Evolutionary conservation across 1,284 basidiomycete species (phyloP).

Genomic region (Pseudozyma flocculosa): DNA sequence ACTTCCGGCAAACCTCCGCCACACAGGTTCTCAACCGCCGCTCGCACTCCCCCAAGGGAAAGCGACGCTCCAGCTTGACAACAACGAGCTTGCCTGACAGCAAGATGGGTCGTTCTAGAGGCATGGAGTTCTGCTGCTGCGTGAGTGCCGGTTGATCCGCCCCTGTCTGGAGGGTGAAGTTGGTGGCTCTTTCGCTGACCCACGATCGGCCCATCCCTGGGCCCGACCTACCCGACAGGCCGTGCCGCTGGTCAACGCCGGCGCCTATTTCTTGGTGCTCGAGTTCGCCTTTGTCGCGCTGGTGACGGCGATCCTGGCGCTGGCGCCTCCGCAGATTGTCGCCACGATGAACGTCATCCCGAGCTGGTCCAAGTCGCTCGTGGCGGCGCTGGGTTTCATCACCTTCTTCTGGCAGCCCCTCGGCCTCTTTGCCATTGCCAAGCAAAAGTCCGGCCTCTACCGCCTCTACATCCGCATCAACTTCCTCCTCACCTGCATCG

Average conservation of each 20-base stretch:
- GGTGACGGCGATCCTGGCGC: constrained; percentile 42
- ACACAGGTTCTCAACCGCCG: no score
- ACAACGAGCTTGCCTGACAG: no score
- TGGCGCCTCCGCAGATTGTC: constrained; percentile 50
- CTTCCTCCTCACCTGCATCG: constrained; percentile 41
- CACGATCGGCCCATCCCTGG: no score
- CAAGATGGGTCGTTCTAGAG: background rate
- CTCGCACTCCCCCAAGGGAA: no score
- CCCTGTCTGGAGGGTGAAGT: background rate
- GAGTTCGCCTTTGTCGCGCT: constrained; percentile 49
- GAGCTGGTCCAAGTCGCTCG: constrained; percentile 43
- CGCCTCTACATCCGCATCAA: constrained; percentile 52
- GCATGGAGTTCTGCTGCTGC: constrained; percentile 1
- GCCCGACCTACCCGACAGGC: background rate
- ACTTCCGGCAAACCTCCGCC: no score
- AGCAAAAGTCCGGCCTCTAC: constrained; percentile 45
- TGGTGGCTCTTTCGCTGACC: no score
- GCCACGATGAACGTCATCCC: constrained; percentile 47
- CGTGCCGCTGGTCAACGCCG: constrained; percentile 52
- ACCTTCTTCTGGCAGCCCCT: constrained; percentile 48
- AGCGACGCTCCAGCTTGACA: no score
- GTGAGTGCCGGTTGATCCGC: background rate
- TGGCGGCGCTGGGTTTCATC: constrained; percentile 48
- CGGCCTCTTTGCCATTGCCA: constrained; percentile 40
- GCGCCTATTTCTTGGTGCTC: constrained; percentile 49